Conservation (phyloP, 2,329 filamentous ascomycete species). For the Stagonosporopsis rhizophila region DNA sequence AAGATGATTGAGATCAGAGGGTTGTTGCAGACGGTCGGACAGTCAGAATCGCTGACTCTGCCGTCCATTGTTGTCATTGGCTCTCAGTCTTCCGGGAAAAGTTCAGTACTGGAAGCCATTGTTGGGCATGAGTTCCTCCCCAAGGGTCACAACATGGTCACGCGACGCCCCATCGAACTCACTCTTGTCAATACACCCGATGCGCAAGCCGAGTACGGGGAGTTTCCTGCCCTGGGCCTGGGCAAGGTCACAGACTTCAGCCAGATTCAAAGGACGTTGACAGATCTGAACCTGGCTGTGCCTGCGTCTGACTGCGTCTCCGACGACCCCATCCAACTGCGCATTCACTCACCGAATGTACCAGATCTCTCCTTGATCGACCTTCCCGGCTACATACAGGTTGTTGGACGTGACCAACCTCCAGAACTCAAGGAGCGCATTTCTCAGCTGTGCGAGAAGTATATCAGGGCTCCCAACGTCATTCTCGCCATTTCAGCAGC, state of each 20-base stretch:
- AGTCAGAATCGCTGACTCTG: constrained; percentile 85
- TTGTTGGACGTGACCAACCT: constrained; percentile 89
- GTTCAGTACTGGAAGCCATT: constrained; percentile 94
- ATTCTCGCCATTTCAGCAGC: constrained; percentile 97
- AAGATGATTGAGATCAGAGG: constrained; percentile 99
- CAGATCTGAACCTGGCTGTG: constrained; percentile 92
- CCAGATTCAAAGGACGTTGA: constrained; percentile 90
- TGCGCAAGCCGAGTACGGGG: constrained; percentile 86
- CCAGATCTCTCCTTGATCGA: constrained; percentile 96
- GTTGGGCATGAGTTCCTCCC: constrained; percentile 97
- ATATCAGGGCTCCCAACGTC: constrained; percentile 94
- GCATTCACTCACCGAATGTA: constrained; percentile 93
- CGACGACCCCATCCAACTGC: constrained; percentile 94
- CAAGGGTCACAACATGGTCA: constrained; percentile 99
- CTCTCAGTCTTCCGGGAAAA: constrained; percentile 97
- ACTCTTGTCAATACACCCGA: constrained; percentile 95
- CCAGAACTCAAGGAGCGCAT: constrained; percentile 94
- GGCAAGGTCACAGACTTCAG: constrained; percentile 91
- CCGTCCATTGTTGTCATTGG: constrained; percentile 99
- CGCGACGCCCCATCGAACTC: constrained; percentile 90
- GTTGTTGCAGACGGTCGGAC: constrained; percentile 88
- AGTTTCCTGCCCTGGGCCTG: constrained; percentile 90
- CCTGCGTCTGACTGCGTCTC: constrained; percentile 91
- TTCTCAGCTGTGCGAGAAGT: constrained; percentile 94
- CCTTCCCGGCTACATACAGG: constrained; percentile 95